Conservation (phyloP, 768 basidiomycete genomes). For the Hortiboletus campestris region DNA sequence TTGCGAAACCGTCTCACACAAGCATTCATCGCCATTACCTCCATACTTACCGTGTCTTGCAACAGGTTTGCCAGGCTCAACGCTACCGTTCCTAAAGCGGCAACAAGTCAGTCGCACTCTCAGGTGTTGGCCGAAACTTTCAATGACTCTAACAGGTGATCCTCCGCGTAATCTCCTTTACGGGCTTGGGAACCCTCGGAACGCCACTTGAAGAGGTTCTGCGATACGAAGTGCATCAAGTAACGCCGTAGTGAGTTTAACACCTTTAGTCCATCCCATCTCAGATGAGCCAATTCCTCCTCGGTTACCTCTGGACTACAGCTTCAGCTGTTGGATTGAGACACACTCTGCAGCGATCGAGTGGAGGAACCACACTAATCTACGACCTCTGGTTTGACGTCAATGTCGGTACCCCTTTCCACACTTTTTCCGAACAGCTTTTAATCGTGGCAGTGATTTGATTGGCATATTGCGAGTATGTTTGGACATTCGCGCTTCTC, state of each 20-base stretch:
- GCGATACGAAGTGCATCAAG: background rate
- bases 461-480: constrained; percentile 14
- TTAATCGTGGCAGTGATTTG: constrained; percentile 2
- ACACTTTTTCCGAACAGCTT: background rate
- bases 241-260: constrained; percentile 8
- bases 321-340: background rate
- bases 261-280: background rate
- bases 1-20: background rate
- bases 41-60: background rate
- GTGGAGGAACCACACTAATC: background rate
- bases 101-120: constrained; percentile 8
- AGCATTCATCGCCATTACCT: background rate
- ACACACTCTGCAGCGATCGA: background rate
- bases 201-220: background rate
- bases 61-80: background rate
- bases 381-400: background rate
- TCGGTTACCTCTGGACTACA: background rate
- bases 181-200: background rate
- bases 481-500: constrained; percentile 3
- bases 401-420: constrained; percentile 5
- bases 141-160: background rate
- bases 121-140: background rate
- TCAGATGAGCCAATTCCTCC: background rate
- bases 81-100: constrained; percentile 1
- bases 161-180: background rate